Evolutionary conservation across 345 rosid species (phyloP), one percentile per base, ranked within the genome.

Genomic region (Pistacia atlantica): DNA sequence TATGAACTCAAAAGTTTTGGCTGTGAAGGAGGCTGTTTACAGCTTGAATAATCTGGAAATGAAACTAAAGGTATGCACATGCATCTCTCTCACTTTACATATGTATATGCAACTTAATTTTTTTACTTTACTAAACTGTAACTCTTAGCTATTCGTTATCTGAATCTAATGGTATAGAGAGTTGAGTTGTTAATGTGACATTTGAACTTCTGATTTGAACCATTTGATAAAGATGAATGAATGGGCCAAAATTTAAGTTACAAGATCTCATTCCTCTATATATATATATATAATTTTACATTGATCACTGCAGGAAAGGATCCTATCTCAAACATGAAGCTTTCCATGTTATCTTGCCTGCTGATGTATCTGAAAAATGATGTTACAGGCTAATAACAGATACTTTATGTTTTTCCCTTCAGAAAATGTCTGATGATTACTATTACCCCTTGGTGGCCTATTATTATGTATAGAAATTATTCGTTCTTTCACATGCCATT

Each of bases 41-140:
- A 88, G 85, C 75, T 84, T 93, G 72, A 93, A 87, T 74, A 83
- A 82, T 78, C 81, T 91, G 81, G 97, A 91, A 84, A 91, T 93
- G 75, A 93, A 89, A 80, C 89, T 93, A 42, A 93, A 93, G 94
- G 93, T 93, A 79, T 65, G 16, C 66, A 46, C 60, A 48, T 71
- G 72, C 28, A 25, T 54, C 3, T 31, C 16, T 49, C 54, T 49
- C 54, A 9, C 54, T 49, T 49, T 49, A 49, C 14, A 49, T 49
- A 49, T 49, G 14, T 49, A 49, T 9, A 11, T 49, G 42, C 42
- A 4, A 38, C 42, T 38, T 38, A 38, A 38, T 2, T 38, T 38
- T 38, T 38, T 38, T 38, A 38, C 6, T 38, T 38, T 38, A 38
- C 42, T 38, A 0, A 4, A 38, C 42, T 38, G 5, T 1, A 38